A percentile compares a stretch with the other conserved stretches of the same genome.
phyloP scores from a whole-genome alignment of 2,329 filamentous ascomycete species.

The Diaporthe ampelina region DNA sequence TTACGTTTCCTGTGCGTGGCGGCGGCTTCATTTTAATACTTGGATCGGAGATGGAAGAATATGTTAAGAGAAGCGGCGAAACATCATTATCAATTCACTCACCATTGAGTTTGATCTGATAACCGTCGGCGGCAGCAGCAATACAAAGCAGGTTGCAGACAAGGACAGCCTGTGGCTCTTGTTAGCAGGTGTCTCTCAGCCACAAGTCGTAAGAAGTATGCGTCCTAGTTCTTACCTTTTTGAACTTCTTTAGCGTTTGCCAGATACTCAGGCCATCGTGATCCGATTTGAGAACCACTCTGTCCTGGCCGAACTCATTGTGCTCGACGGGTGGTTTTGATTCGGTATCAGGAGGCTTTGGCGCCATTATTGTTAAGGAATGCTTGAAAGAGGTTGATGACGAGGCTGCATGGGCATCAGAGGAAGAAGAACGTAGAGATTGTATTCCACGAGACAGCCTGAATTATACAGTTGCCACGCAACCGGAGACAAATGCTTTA shows the following conservation, averaged over 20 bases:
- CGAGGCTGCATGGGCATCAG: neutral
- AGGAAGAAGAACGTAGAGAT: neutral
- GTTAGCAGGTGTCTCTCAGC: no score
- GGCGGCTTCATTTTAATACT: neutral
- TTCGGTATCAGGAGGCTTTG: neutral
- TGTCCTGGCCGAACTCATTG: neutral
- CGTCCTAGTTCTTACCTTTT: no score
- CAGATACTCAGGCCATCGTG: neutral
- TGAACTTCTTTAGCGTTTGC: slow-evolving; percentile 15
- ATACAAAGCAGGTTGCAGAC: neutral
- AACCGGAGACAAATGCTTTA: neutral
- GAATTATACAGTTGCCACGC: neutral
- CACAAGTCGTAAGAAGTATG: no score
- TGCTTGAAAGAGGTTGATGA: no score
- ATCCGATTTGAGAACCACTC: neutral
- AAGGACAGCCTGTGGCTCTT: neutral
- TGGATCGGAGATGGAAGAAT: neutral
- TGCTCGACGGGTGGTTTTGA: neutral
- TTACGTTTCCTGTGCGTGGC: slow-evolving; percentile 37
- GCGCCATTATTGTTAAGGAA: neutral
- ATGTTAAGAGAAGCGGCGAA: neutral
- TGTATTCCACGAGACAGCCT: neutral
- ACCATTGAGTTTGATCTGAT: neutral
- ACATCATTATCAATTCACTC: neutral
- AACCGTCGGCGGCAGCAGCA: neutral